Conservation (phyloP, 2,329 filamentous ascomycete species). For the Calonectria pseudoturangicola region DNA sequence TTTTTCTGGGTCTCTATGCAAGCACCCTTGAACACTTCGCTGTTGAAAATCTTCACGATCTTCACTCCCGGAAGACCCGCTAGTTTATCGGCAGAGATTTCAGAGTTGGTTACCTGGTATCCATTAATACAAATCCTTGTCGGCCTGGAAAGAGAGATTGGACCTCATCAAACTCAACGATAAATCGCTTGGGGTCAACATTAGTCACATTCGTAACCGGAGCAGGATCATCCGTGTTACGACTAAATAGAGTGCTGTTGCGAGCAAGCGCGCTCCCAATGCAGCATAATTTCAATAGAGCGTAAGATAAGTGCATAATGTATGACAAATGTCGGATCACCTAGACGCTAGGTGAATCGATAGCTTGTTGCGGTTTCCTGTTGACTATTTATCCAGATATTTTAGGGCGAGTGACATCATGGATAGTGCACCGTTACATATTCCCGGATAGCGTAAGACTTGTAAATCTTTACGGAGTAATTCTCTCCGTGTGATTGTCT, state of each 20-base stretch:
- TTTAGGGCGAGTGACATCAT: background rate
- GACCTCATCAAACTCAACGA: constrained; percentile 4
- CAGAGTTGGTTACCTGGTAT: background rate
- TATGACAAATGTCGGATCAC: background rate
- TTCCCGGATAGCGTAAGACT: too few species aligned
- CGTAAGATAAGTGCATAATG: background rate
- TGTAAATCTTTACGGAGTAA: too few species aligned
- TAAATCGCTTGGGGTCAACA: background rate
- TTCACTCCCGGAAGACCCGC: background rate
- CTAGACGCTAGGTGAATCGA: background rate
- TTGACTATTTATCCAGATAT: background rate
- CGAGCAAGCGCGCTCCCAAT: background rate
- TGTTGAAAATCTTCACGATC: constrained; percentile 4
- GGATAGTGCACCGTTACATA: too few species aligned
- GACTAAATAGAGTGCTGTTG: background rate
- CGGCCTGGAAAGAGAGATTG: background rate
- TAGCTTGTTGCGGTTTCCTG: background rate
- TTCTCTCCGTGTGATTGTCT: too few species aligned
- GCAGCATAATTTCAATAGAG: background rate
- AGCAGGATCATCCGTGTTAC: background rate
- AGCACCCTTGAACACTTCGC: constrained; percentile 7
- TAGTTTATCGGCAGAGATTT: background rate
- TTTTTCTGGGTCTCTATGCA: background rate
- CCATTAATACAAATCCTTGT: background rate
- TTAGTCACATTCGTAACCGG: background rate